phyloP scores from a whole-genome alignment of 148 eudicot species.

The Chenopodium berlandieri region DNA sequence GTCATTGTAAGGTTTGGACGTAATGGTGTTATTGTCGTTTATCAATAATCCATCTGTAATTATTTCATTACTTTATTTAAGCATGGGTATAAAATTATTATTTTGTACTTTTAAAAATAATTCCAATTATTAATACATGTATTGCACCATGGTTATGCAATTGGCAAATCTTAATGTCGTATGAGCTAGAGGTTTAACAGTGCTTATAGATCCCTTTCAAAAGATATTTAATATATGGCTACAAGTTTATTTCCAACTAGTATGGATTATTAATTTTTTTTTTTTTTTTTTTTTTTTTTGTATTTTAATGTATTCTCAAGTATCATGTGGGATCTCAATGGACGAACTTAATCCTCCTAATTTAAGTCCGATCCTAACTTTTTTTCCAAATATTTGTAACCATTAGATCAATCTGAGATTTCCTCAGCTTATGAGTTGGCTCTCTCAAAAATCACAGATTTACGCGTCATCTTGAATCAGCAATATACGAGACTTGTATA shows the following conservation, averaged over 20 bases:
- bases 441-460: too few species aligned
- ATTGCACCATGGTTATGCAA: conserved; percentile 24
- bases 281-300: neutral
- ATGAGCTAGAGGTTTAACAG: conserved; percentile 17
- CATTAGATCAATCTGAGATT: too few species aligned
- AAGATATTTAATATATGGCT: conserved; percentile 1
- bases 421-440: too few species aligned
- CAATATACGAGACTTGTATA: too few species aligned
- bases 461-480: too few species aligned
- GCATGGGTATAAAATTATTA: conserved; percentile 20
- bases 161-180: conserved; percentile 6
- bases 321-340: neutral
- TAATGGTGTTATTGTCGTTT: conserved; percentile 16
- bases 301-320: neutral
- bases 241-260: conserved; percentile 8
- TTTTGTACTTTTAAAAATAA: conserved; percentile 17
- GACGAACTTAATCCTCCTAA: neutral
- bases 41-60: conserved; percentile 14
- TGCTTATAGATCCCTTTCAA: conserved; percentile 22
- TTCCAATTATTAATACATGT: neutral
- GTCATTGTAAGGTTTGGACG: conserved; percentile 13
- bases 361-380: neutral
- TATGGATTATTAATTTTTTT: neutral
- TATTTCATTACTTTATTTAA: conserved; percentile 20
- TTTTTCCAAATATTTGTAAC: neutral